These are phyloP conservation scores for Septoria petroselini DNA, from an alignment of 2,329 filamentous ascomycete species.

Conservation along the genomic window DNA sequence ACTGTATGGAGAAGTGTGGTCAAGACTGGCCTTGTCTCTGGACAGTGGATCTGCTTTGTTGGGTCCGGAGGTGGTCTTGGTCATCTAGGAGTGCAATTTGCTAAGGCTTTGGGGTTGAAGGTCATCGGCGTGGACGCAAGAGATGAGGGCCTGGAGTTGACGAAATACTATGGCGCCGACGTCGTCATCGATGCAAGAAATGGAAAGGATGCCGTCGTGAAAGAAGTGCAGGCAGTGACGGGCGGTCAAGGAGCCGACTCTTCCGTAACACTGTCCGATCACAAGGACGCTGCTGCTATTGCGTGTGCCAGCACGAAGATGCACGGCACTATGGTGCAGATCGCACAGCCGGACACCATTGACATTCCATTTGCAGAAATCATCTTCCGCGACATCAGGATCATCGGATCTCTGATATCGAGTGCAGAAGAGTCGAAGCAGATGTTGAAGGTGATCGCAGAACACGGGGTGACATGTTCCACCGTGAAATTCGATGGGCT, in stretches of 20 bases:
- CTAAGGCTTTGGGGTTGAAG: slow-evolving; percentile 50
- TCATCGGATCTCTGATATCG: slow-evolving; percentile 45
- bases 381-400: slow-evolving; percentile 53
- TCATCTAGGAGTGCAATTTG: slow-evolving; percentile 54
- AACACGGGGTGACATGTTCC: slow-evolving; percentile 48
- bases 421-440: slow-evolving; percentile 35
- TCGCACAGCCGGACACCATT: slow-evolving; percentile 51
- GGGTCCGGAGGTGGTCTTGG: slow-evolving; percentile 54
- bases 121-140: slow-evolving; percentile 56
- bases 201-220: slow-evolving; percentile 49
- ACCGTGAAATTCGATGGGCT: slow-evolving; percentile 54
- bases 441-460: slow-evolving; percentile 38
- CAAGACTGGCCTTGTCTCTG: slow-evolving; percentile 42
- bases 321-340: slow-evolving; percentile 58
- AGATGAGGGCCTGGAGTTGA: slow-evolving; percentile 52
- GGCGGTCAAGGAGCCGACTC: slow-evolving; percentile 51
- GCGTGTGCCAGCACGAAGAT: slow-evolving; percentile 57
- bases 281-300: slow-evolving; percentile 48
- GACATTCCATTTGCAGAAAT: slow-evolving; percentile 47
- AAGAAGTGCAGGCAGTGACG: slow-evolving; percentile 49
- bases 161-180: slow-evolving; percentile 50
- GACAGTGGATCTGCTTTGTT: slow-evolving; percentile 44
- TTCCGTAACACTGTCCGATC: slow-evolving; percentile 55
- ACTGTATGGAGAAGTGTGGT: slow-evolving; percentile 52
- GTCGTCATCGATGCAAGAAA: slow-evolving; percentile 52